phyloP scores from a whole-genome alignment of 192 early-diverging fungal genomes.

The Linnemannia zychae region DNA sequence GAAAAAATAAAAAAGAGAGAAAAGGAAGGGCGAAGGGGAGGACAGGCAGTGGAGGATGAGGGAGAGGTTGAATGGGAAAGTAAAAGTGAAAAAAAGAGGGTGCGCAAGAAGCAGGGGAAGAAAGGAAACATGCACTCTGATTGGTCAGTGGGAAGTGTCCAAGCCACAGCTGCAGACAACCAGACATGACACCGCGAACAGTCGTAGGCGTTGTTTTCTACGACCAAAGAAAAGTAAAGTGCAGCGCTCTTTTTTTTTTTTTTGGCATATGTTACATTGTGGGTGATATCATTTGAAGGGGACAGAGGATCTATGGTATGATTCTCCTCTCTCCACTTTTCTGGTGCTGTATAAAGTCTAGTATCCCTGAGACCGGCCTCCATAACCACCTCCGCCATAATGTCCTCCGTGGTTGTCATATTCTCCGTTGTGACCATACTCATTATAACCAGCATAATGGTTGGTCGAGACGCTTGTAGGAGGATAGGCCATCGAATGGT shows the following conservation, averaged over 20 bases:
- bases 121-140: background rate
- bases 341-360: background rate
- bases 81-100: background rate
- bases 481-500: conserved; percentile 23
- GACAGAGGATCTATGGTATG: background rate
- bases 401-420: conserved; percentile 23
- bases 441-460: conserved; percentile 50
- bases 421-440: conserved; percentile 19
- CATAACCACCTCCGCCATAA: conserved; percentile 25
- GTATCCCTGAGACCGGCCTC: conserved; percentile 15
- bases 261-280: background rate
- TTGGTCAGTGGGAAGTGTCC: background rate
- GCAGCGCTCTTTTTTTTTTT: background rate
- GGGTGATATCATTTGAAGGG: background rate
- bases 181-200: too few species aligned
- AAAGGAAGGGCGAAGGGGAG: background rate
- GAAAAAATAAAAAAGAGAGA: conserved; percentile 1
- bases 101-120: background rate
- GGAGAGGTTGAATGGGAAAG: too few species aligned
- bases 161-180: background rate
- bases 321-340: background rate
- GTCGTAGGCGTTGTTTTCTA: too few species aligned
- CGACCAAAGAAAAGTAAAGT: too few species aligned
- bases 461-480: conserved; percentile 18
- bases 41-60: background rate